A percentile compares a stretch with the other conserved stretches of the same genome.
Conservation (phyloP, 306 rosid genomes). For the Datisca glomerata region DNA sequence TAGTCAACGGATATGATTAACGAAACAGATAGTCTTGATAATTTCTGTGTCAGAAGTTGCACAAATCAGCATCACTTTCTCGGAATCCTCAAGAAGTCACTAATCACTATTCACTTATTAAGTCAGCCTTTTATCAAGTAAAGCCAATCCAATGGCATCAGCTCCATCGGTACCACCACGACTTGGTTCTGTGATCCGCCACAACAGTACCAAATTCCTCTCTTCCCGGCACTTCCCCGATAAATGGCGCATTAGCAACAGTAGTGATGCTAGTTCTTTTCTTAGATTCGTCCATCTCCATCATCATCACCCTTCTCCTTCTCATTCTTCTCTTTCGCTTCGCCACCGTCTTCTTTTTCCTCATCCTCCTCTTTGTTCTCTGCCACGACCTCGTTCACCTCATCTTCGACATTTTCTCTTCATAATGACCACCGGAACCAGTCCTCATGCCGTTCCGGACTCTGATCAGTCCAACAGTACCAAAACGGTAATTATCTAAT, state of each 20-base stretch:
- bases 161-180: slow-evolving; percentile 1
- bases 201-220: slow-evolving; percentile 24
- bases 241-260: slow-evolving; percentile 6
- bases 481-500: slow-evolving; percentile 43
- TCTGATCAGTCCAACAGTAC: slow-evolving; percentile 17
- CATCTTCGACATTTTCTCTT: slow-evolving; percentile 29
- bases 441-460: slow-evolving; percentile 20
- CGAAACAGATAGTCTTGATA: no score
- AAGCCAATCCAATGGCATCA: slow-evolving; percentile 35
- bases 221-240: slow-evolving; percentile 10
- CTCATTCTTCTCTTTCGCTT: slow-evolving; percentile 36
- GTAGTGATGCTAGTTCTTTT: slow-evolving; percentile 25
- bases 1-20: no score
- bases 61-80: no score
- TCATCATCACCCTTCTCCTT: slow-evolving; percentile 36
- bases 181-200: slow-evolving; percentile 19
- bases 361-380: slow-evolving; percentile 37
- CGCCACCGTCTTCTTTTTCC: slow-evolving; percentile 32
- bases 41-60: no score
- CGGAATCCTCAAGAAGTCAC: no score
- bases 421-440: slow-evolving; percentile 29
- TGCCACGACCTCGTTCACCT: slow-evolving; percentile 40
- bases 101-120: no score
- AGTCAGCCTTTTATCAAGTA: no score
- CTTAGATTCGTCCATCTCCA: slow-evolving; percentile 45